Percentiles rank a stretch among this genome's conserved stretches.
Conservation (phyloP, 2,329 filamentous ascomycete genomes). For the Teratosphaeria zuluensis region DNA sequence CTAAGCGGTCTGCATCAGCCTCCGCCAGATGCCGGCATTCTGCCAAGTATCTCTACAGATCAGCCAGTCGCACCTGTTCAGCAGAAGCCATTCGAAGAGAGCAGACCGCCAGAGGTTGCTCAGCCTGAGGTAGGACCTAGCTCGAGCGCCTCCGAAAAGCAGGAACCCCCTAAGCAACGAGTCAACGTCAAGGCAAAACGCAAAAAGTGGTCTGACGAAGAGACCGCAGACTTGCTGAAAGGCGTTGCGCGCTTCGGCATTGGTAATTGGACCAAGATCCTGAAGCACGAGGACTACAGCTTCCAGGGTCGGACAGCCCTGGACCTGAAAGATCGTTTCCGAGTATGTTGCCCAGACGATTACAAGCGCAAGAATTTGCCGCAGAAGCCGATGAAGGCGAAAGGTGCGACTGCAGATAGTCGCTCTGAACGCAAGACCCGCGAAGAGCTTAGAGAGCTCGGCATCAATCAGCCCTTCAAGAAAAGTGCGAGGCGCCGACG, state of each 20-base stretch:
- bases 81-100: neutral
- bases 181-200: constrained; percentile 10
- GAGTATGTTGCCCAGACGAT: constrained; percentile 19
- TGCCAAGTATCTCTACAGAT: constrained; percentile 48
- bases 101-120: neutral
- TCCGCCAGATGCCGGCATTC: constrained; percentile 50
- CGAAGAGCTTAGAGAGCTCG: constrained; percentile 32
- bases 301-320: constrained; percentile 52
- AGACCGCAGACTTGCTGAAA: constrained; percentile 47
- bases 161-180: neutral
- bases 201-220: constrained; percentile 53
- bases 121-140: neutral
- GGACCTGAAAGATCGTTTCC: constrained; percentile 52
- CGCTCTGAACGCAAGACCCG: constrained; percentile 16
- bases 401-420: neutral
- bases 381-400: neutral
- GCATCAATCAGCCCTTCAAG: constrained; percentile 40
- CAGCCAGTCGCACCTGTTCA: constrained; percentile 5
- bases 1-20: constrained; percentile 55
- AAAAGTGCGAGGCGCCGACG: constrained; percentile 44
- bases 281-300: constrained; percentile 45
- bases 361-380: constrained; percentile 5
- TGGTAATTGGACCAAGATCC: constrained; percentile 55
- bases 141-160: neutral
- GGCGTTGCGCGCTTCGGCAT: constrained; percentile 53